Evolutionary conservation across 208 protist genomes (phyloP).

Genomic region (Leishmania arabica): DNA sequence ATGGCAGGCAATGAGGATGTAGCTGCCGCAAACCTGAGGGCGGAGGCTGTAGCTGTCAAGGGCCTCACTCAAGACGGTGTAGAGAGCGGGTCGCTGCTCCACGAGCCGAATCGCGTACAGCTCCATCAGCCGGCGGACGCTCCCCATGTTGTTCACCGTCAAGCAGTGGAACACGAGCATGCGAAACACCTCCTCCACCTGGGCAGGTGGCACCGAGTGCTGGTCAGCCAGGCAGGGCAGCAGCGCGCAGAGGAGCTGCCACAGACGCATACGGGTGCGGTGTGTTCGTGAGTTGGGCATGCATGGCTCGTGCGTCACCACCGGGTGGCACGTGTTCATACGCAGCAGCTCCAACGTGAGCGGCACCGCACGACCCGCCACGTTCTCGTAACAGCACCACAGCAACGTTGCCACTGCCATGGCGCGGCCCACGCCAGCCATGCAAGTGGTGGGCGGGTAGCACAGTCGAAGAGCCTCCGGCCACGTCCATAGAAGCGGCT

Average conservation of each 20-base stretch:
- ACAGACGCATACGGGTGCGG: slow-evolving; percentile 83
- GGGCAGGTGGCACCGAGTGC: slow-evolving; percentile 10
- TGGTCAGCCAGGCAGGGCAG: slow-evolving; percentile 53
- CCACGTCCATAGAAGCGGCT: slow-evolving; percentile 66
- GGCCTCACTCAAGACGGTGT: slow-evolving; percentile 47
- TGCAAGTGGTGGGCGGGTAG: slow-evolving; percentile 80
- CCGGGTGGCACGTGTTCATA: slow-evolving; percentile 57
- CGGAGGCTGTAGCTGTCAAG: slow-evolving; percentile 65
- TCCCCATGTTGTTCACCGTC: slow-evolving; percentile 85
- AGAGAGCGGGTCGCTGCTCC: slow-evolving; percentile 58
- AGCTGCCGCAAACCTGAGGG: slow-evolving; percentile 85
- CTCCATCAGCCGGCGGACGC: slow-evolving; percentile 90
- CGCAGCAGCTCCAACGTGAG: slow-evolving; percentile 64
- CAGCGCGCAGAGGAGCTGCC: slow-evolving; percentile 85
- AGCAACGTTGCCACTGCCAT: slow-evolving; percentile 71
- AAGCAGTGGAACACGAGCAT: slow-evolving; percentile 53
- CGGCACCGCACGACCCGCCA: slow-evolving; percentile 25
- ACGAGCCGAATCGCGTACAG: slow-evolving; percentile 75
- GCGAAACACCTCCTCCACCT: slow-evolving; percentile 46
- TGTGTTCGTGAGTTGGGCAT: slow-evolving; percentile 91
- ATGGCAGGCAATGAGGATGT: slow-evolving; percentile 74
- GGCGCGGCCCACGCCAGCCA: slow-evolving; percentile 71
- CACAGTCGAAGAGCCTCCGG: slow-evolving; percentile 48
- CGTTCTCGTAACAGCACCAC: slow-evolving; percentile 47
- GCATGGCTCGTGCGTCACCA: slow-evolving; percentile 78